phyloP scores from a whole-genome alignment of 106 monocot species.

The Allium sativum region DNA sequence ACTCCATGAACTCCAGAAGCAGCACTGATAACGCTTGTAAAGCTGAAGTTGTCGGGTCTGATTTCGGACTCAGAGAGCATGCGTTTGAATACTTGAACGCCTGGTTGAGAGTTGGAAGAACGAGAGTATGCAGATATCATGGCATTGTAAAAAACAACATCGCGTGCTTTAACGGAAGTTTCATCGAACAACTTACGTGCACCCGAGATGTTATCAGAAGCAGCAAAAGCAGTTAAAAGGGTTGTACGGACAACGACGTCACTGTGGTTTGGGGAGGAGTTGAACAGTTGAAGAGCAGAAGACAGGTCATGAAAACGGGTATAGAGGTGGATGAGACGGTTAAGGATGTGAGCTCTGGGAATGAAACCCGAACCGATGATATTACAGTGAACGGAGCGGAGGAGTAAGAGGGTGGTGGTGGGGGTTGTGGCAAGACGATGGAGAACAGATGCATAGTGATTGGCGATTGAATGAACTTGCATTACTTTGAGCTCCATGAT shows the following conservation, averaged over 20 bases:
- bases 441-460: slow-evolving; percentile 45
- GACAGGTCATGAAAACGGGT: slow-evolving; percentile 43
- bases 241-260: slow-evolving; percentile 56
- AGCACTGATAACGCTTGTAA: slow-evolving; percentile 64
- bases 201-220: slow-evolving; percentile 19
- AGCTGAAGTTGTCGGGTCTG: slow-evolving; percentile 63
- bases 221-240: slow-evolving; percentile 47
- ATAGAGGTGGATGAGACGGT: slow-evolving; percentile 86
- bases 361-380: slow-evolving; percentile 60
- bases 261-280: slow-evolving; percentile 8
- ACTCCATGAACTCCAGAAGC: slow-evolving; percentile 15
- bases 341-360: slow-evolving; percentile 67
- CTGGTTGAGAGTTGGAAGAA: slow-evolving; percentile 14
- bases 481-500: background rate
- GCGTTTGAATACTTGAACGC: slow-evolving; percentile 25
- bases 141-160: slow-evolving; percentile 79
- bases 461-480: slow-evolving; percentile 13
- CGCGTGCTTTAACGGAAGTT: slow-evolving; percentile 36
- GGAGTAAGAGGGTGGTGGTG: slow-evolving; percentile 27
- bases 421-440: slow-evolving; percentile 16
- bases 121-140: slow-evolving; percentile 78
- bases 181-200: slow-evolving; percentile 51
- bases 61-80: slow-evolving; percentile 16
- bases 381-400: slow-evolving; percentile 76
- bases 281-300: slow-evolving; percentile 54